Base-by-base conservation (phyloP, 768 basidiomycete species). In the Naematelia aurantialba region DNA sequence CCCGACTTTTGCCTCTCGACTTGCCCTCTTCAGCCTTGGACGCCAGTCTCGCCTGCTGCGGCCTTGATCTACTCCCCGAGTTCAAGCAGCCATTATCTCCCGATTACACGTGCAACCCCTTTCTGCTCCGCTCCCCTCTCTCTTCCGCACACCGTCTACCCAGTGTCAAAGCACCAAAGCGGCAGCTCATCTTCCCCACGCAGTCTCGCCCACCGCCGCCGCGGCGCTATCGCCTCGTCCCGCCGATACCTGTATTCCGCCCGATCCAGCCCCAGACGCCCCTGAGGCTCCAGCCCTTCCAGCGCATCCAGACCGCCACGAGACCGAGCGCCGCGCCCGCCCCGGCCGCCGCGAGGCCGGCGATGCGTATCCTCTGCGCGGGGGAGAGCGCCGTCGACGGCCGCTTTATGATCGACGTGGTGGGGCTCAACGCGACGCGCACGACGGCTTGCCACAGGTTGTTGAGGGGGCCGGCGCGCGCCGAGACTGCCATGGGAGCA, bases 401-500 rank as follows among this genome's bases (percentile, higher is more conserved):
- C 17, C 34, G 8, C 17, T 39, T 25, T 14, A 52, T 51, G 17
- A 34, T 12, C 14, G 34, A 31, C 3, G 66, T 66, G 45, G 39
- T 71, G 68, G 75, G 75, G 57, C 73, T 72, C 46, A 75, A 60
- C 0, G 73, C 75, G 4, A 74, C 75, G 17, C 74, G 48, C 1
- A 72, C 73, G 12, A 76, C 60, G 0, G 73, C 70, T 1, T 73
- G 60, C 75, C 75, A 76, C 2, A 76, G 60, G 58, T 76, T 76
- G n/a, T 67, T 62, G 48, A 75, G 58, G 3, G 74, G 68, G 47
- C 85, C 88, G 2, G 86, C 85, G 78, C 87, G 88, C 45, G 93
- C 87, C 76, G 90, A 93, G 26, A 98, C 91, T 1, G 94, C 86
- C 46, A 98, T 91, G 25, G 94, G 94, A 3, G 94, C 91, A 63